Base-by-base conservation (phyloP, 163 green algal species). In the Scenedesmus sp. region DNA sequence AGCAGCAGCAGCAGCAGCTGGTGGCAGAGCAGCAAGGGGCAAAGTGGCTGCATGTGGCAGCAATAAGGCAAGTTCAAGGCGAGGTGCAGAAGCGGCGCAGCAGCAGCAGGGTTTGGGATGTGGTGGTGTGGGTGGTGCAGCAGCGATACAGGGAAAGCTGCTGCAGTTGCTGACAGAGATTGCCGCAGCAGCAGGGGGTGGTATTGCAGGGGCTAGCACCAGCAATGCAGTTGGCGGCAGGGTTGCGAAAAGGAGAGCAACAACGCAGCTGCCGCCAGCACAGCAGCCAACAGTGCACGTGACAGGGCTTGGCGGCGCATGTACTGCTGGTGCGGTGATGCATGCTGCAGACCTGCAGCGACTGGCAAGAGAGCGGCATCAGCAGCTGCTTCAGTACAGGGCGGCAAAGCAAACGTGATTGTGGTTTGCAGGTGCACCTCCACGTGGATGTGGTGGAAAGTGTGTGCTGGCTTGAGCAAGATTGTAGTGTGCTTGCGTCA, bases 331-430 rank as follows among this genome's bases (percentile, higher is more conserved):
- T 79, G 68, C 26, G 20, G 68, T 16, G n/a, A 42, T 20, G 35
- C 56, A 78, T 56, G 83, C 68, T 53, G 30, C 35, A 37, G 18
- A 80, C 56, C 37, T 88, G 83, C 53, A 88, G 83, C 83, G 35
- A 56, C 83, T 88, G 83, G n/a, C 42, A n/a, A 37, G 12, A 1
- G 35, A 78, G 83, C 37, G 83, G 1, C 83, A 33, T 5, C 83
- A 88, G 42, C 53, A 49, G 70, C 53, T 88, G 83, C 83, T 81
- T 35, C 83, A 56, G 37, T 88, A 88, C 83, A 86, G 81, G 20
- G 81, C 81, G 33, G 42, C n/a, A 73, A 70, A 86, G 30, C 16
- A 18, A 24, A 24, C 24, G 26, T 73, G 26, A 73, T 6, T 65
- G 18, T 16, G 46, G 10, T 10, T 53, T 6, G 6, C 10, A 16